Conservation (phyloP, 805 yeast species). For the Candida ipomoeae region DNA sequence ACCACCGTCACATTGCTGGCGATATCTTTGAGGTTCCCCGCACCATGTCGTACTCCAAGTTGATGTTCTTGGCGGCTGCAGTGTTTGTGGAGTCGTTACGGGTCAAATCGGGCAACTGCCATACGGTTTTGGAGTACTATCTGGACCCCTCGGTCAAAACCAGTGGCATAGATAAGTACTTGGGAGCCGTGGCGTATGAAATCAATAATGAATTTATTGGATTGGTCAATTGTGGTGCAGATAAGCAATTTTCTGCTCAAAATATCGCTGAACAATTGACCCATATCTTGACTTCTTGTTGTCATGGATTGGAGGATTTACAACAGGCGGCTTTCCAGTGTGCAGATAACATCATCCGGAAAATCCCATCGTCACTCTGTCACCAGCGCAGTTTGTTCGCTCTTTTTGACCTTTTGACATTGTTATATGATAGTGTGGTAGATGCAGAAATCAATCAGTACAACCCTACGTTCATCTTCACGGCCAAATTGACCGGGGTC, state of each 20-base stretch:
- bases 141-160: constrained; percentile 78
- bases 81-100: constrained; percentile 75
- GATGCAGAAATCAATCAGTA: constrained; percentile 84
- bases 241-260: constrained; percentile 52
- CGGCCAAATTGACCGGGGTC: constrained; percentile 43
- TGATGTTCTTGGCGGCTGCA: constrained; percentile 85
- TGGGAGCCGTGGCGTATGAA: constrained; percentile 60
- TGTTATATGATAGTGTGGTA: constrained; percentile 71
- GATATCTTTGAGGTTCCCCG: constrained; percentile 49
- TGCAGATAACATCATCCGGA: constrained; percentile 61
- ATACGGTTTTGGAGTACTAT: constrained; percentile 70
- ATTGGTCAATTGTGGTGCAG: constrained; percentile 49
- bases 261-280: constrained; percentile 64
- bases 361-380: constrained; percentile 75
- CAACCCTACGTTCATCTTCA: constrained; percentile 73
- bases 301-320: constrained; percentile 70
- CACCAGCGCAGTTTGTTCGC: constrained; percentile 70
- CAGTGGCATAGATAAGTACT: constrained; percentile 62
- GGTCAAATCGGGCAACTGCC: constrained; percentile 75
- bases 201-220: constrained; percentile 55
- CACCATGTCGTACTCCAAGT: constrained; percentile 62
- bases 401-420: constrained; percentile 71
- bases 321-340: constrained; percentile 79
- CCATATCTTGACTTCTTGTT: constrained; percentile 61
- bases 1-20: constrained; percentile 62